A percentile compares a stretch with the other conserved stretches of the same genome.
Evolutionary conservation across 192 early-diverging fungal genomes (phyloP).

Genomic region (Backusella mclennaniae): DNA sequence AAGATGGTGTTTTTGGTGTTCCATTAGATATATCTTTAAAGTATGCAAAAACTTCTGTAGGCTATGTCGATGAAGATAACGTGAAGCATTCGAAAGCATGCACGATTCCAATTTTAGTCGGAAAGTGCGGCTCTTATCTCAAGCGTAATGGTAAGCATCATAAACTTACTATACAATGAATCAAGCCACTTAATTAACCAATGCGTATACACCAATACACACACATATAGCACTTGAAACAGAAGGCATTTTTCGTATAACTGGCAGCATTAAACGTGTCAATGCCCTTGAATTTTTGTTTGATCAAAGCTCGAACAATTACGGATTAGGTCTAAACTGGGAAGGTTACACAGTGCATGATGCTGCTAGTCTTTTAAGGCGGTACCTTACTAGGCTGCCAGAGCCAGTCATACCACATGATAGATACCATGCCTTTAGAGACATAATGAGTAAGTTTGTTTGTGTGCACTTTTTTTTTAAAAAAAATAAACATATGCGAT

Average conservation of each 20-base stretch:
- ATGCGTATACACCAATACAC: not conserved
- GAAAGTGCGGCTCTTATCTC: slow-evolving; percentile 39
- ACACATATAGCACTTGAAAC: slow-evolving; percentile 45
- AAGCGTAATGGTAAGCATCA: slow-evolving; percentile 31
- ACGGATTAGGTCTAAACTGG: slow-evolving; percentile 65
- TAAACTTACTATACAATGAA: not conserved
- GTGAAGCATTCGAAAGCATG: slow-evolving; percentile 30
- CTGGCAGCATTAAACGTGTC: slow-evolving; percentile 72
- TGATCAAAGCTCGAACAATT: slow-evolving; percentile 54
- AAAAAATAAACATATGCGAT: not conserved
- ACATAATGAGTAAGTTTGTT: slow-evolving; percentile 53
- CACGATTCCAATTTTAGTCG: slow-evolving; percentile 34
- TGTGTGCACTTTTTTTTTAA: not conserved
- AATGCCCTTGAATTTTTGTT: slow-evolving; percentile 67
- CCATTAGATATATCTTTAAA: slow-evolving; percentile 26
- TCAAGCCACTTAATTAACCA: not conserved
- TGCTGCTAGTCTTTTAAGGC: slow-evolving; percentile 70
- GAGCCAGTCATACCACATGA: slow-evolving; percentile 70
- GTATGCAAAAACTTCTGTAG: slow-evolving; percentile 31
- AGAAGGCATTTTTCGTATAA: slow-evolving; percentile 74
- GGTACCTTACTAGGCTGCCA: slow-evolving; percentile 70
- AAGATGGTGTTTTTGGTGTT: slow-evolving; percentile 31
- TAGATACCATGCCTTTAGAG: slow-evolving; percentile 63
- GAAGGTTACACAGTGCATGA: slow-evolving; percentile 73
- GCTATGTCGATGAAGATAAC: slow-evolving; percentile 36